phyloP scores from a whole-genome alignment of 441 rosid species.

The Gossypium trilobum region DNA sequence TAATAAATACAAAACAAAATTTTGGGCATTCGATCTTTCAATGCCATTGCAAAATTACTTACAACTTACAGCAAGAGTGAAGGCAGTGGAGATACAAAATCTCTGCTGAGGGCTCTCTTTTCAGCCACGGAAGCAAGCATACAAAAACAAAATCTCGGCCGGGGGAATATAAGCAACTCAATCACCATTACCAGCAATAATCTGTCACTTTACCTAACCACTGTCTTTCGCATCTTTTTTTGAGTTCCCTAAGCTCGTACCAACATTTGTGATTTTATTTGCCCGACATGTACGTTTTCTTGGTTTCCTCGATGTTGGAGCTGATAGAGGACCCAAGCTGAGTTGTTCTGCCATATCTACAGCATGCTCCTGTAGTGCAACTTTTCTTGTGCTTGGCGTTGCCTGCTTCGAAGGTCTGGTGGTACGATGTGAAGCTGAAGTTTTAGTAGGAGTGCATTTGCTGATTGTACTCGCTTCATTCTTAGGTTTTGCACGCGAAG shows the following conservation, averaged over 20 bases:
- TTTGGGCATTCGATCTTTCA: neutral
- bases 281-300: constrained; percentile 40
- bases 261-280: constrained; percentile 28
- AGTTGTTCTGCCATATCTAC: constrained; percentile 35
- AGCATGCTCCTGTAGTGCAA: constrained; percentile 26
- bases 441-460: constrained; percentile 23
- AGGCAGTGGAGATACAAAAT: neutral
- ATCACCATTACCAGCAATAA: neutral
- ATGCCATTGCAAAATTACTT: neutral
- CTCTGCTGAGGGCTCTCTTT: neutral
- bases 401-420: constrained; percentile 44
- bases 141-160: neutral
- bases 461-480: constrained; percentile 21
- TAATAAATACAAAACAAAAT: constrained; percentile 7
- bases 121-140: neutral
- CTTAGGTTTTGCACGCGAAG: constrained; percentile 27
- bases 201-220: constrained; percentile 12
- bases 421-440: constrained; percentile 25
- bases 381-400: constrained; percentile 27
- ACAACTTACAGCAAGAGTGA: constrained; percentile 7
- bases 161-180: neutral
- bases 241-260: constrained; percentile 23
- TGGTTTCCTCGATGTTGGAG: constrained; percentile 37
- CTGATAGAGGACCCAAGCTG: constrained; percentile 43
- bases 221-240: constrained; percentile 20